Evolutionary conservation across 352 stramenopile genomes (phyloP).

Genomic region (Thraustochytrium sp.): DNA sequence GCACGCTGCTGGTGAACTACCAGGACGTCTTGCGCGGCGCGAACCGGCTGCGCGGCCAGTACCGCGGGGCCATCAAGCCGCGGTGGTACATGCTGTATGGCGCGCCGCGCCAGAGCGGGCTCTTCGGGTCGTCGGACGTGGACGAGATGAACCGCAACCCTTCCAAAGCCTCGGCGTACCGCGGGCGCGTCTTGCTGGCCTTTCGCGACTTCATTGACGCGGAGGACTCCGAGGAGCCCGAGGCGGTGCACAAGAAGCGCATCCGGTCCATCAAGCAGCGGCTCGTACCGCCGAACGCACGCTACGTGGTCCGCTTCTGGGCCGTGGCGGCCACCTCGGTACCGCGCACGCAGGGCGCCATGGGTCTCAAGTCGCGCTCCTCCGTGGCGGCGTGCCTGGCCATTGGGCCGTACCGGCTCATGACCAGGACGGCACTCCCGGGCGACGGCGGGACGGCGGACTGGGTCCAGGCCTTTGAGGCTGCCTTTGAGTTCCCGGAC

Average conservation of each 20-base stretch:
- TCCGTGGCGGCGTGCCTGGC: constrained; percentile 35
- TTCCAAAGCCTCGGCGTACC: constrained; percentile 69
- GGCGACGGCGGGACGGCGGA: background rate
- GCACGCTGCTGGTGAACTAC: constrained; percentile 67
- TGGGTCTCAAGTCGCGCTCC: constrained; percentile 37
- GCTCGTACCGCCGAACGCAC: constrained; percentile 31
- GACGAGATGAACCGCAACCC: constrained; percentile 70
- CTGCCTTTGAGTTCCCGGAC: background rate
- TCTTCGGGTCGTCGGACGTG: constrained; percentile 40
- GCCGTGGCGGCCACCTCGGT: constrained; percentile 44
- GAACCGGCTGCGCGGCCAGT: constrained; percentile 43
- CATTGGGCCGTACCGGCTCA: constrained; percentile 21
- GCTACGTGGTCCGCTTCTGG: constrained; percentile 46
- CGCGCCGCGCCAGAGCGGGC: constrained; percentile 54
- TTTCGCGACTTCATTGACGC: constrained; percentile 64
- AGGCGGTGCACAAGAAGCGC: constrained; percentile 70
- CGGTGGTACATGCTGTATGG: constrained; percentile 75
- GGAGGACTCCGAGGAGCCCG: constrained; percentile 58
- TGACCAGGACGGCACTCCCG: background rate
- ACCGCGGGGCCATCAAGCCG: constrained; percentile 47
- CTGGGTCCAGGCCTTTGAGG: constrained; percentile 32
- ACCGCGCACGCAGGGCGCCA: constrained; percentile 30
- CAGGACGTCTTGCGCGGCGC: constrained; percentile 60
- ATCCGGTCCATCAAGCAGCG: constrained; percentile 46
- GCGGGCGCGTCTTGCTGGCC: constrained; percentile 69